Evolutionary conservation across 2,329 filamentous ascomycete genomes (phyloP).

Genomic region (Arthrinium phaeospermum): DNA sequence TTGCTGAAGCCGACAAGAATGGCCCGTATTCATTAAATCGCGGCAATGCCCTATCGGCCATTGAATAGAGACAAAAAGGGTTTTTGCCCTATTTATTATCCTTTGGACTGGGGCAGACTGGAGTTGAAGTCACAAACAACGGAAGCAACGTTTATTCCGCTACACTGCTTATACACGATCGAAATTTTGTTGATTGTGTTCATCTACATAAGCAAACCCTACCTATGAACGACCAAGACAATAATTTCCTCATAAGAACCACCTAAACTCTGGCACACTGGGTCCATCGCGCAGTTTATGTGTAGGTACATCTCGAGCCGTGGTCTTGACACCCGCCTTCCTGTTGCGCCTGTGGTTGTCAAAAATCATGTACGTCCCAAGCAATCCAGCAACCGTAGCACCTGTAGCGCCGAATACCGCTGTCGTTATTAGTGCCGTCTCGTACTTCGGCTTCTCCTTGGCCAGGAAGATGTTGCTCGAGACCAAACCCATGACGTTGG

Average conservation of each 20-base stretch:
- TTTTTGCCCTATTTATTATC: too few relatives aligned
- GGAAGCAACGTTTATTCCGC: too few relatives aligned
- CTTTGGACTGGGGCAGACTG: too few relatives aligned
- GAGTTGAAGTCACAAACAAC: too few relatives aligned
- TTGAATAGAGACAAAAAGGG: too few relatives aligned
- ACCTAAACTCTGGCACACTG: slow-evolving; percentile 58
- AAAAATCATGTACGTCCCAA: slow-evolving; percentile 67
- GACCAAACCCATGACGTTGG: slow-evolving; percentile 78
- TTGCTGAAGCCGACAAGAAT: too few relatives aligned
- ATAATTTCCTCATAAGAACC: slow-evolving; percentile 51
- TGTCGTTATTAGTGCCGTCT: slow-evolving; percentile 68
- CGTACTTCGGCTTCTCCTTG: slow-evolving; percentile 69
- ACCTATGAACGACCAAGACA: neutral
- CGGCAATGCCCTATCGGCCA: too few relatives aligned
- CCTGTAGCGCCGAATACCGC: slow-evolving; percentile 68
- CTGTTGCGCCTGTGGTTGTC: slow-evolving; percentile 68
- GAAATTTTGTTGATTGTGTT: too few relatives aligned
- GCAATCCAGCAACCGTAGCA: slow-evolving; percentile 56
- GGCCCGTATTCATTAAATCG: too few relatives aligned
- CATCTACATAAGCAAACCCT: neutral
- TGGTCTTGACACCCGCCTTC: slow-evolving; percentile 58
- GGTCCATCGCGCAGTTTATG: slow-evolving; percentile 61
- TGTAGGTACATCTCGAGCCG: slow-evolving; percentile 62
- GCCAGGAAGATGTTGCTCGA: slow-evolving; percentile 70
- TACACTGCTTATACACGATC: too few relatives aligned